Conservation (phyloP, 2,329 filamentous ascomycete species). For the Anthostomella pinea region DNA sequence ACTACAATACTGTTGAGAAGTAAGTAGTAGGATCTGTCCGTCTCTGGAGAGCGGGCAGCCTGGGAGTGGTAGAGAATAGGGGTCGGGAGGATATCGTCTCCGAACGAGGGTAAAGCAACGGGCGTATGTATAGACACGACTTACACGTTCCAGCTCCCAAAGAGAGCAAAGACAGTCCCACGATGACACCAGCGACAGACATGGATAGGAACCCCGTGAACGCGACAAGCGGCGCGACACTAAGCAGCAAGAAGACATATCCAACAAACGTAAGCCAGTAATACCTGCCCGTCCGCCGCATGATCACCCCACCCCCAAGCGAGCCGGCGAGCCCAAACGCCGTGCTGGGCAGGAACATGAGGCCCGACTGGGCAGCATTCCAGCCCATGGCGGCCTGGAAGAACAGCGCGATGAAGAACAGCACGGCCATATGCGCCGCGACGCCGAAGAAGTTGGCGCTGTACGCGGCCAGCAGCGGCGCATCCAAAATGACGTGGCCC, state of each 20-base stretch:
- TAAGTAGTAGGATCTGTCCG: background rate
- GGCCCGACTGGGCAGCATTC: slow-evolving; percentile 60
- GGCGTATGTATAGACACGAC: too few relatives aligned
- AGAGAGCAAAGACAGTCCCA: slow-evolving; percentile 53
- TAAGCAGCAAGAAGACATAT: slow-evolving; percentile 52
- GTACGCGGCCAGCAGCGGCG: slow-evolving; percentile 64
- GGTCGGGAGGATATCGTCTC: background rate
- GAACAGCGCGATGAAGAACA: slow-evolving; percentile 76
- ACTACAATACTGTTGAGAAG: too few relatives aligned
- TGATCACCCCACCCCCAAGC: slow-evolving; percentile 61
- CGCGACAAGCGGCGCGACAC: slow-evolving; percentile 54
- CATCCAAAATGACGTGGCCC: slow-evolving; percentile 67
- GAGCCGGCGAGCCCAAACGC: slow-evolving; percentile 61
- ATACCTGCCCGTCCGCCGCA: slow-evolving; percentile 69
- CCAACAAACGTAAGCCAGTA: slow-evolving; percentile 63
- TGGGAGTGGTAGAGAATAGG: too few relatives aligned
- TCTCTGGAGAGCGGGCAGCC: background rate
- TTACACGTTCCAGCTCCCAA: slow-evolving; percentile 38
- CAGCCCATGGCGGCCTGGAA: slow-evolving; percentile 70
- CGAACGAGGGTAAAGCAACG: too few relatives aligned
- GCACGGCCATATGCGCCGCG: slow-evolving; percentile 50
- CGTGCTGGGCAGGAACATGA: slow-evolving; percentile 66
- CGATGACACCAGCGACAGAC: slow-evolving; percentile 50
- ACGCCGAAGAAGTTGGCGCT: slow-evolving; percentile 71
- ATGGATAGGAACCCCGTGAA: slow-evolving; percentile 52